These are phyloP conservation scores for Ogataea populi-albae DNA, from an alignment of 805 yeast genomes.

Conservation along the genomic window DNA sequence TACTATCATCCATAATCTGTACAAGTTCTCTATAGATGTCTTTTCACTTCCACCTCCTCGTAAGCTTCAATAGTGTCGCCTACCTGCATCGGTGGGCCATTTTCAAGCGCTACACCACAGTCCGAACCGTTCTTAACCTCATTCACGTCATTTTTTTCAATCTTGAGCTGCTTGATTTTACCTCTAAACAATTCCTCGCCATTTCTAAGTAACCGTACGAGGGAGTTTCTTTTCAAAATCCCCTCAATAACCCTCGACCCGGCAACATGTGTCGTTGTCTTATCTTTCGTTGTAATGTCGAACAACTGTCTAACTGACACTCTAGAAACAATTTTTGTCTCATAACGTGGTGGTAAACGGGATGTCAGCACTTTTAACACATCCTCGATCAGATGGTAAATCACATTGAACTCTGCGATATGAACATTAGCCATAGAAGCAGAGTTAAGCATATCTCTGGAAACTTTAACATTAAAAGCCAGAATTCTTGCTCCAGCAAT, in stretches of 20 bases:
- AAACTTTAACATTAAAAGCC: conserved; percentile 71
- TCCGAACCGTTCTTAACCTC: conserved; percentile 85
- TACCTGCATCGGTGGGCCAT: conserved; percentile 31
- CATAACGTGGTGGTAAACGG: conserved; percentile 62
- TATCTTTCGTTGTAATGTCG: conserved; percentile 57
- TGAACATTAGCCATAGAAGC: conserved; percentile 59
- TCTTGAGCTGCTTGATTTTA: conserved; percentile 67
- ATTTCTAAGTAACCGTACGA: conserved; percentile 35
- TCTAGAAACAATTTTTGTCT: conserved; percentile 62
- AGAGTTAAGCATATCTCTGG: conserved; percentile 56
- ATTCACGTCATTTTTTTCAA: conserved; percentile 71
- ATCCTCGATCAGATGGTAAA: conserved; percentile 83
- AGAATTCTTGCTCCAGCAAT: conserved; percentile 70
- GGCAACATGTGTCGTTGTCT: conserved; percentile 63
- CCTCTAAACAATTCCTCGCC: conserved; percentile 48
- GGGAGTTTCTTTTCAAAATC: conserved; percentile 53
- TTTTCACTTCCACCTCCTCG: conserved; percentile 60
- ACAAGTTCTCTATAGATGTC: conserved; percentile 39
- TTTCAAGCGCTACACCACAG: conserved; percentile 77
- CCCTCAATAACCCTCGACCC: conserved; percentile 85
- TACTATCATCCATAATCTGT: conserved; percentile 9
- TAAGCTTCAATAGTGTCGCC: conserved; percentile 76
- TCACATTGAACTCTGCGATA: conserved; percentile 68
- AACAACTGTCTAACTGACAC: conserved; percentile 71
- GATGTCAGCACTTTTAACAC: conserved; percentile 64